A percentile compares a stretch with the other conserved stretches of the same genome.
Conservation (phyloP, 2,329 filamentous ascomycete species). For the Aspergillus neoniger region DNA sequence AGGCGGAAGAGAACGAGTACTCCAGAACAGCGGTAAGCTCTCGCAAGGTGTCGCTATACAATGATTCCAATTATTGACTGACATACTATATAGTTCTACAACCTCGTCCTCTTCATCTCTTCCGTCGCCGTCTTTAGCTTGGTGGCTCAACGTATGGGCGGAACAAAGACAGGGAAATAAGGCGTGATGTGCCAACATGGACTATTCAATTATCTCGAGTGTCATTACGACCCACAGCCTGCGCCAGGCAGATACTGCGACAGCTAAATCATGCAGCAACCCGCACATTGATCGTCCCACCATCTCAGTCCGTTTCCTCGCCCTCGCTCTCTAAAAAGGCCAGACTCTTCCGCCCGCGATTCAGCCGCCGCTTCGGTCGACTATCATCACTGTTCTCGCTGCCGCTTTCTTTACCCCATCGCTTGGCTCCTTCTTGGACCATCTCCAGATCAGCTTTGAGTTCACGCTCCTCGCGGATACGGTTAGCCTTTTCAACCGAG, state of each 20-base stretch:
- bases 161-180: conserved; percentile 41
- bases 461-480: conserved; percentile 86
- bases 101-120: conserved; percentile 93
- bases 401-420: conserved; percentile 65
- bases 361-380: conserved; percentile 43
- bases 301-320: conserved; percentile 57
- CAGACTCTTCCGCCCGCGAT: conserved; percentile 48
- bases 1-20: conserved; percentile 91
- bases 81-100: conserved; percentile 72
- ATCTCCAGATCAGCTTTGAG: conserved; percentile 80
- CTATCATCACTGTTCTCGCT: conserved; percentile 40
- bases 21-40: conserved; percentile 81
- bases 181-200: not conserved
- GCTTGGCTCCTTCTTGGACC: conserved; percentile 76
- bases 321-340: conserved; percentile 69
- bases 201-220: conserved; percentile 7
- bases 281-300: not conserved
- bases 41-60: not conserved
- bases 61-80: conserved; percentile 12
- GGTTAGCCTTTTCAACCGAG: conserved; percentile 76
- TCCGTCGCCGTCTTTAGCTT: conserved; percentile 94
- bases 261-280: conserved; percentile 1
- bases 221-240: conserved; percentile 3
- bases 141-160: conserved; percentile 79
- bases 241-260: conserved; percentile 14